phyloP scores from a whole-genome alignment of 352 stramenopile genomes.

The Hyaloperonospora arabidopsidis region DNA sequence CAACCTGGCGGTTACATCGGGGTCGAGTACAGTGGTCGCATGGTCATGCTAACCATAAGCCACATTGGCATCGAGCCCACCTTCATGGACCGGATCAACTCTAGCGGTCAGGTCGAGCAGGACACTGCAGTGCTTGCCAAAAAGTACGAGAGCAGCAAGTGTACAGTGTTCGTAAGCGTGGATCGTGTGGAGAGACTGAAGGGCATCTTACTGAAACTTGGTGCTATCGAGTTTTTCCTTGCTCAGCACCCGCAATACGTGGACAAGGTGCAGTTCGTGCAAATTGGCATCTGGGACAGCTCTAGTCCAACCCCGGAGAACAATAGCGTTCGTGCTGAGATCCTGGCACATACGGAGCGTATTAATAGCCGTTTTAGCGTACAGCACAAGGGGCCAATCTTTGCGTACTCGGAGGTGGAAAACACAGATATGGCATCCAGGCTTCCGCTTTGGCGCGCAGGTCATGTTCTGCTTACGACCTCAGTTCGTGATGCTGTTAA shows the following conservation, averaged over 20 bases:
- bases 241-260: conserved; percentile 64
- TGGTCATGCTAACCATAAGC: conserved; percentile 95
- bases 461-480: conserved; percentile 66
- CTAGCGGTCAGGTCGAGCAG: conserved; percentile 44
- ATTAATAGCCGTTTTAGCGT: conserved; percentile 59
- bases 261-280: conserved; percentile 81
- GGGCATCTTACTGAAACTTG: conserved; percentile 95
- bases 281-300: conserved; percentile 70
- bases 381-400: conserved; percentile 39
- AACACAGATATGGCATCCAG: conserved; percentile 75
- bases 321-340: conserved; percentile 49
- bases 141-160: conserved; percentile 49
- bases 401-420: conserved; percentile 67
- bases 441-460: conserved; percentile 63
- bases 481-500: conserved; percentile 79
- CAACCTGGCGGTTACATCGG: conserved; percentile 88
- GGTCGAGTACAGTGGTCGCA: conserved; percentile 95
- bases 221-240: conserved; percentile 94
- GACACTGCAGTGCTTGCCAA: conserved; percentile 34
- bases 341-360: conserved; percentile 49
- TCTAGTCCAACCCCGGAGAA: conserved; percentile 71
- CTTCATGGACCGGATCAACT: conserved; percentile 64
- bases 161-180: conserved; percentile 89
- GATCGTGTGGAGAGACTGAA: conserved; percentile 95
- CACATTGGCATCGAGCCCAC: conserved; percentile 95